Evolutionary conservation across 1,284 basidiomycete genomes (phyloP).

Genomic region (Athelia psychrophila): DNA sequence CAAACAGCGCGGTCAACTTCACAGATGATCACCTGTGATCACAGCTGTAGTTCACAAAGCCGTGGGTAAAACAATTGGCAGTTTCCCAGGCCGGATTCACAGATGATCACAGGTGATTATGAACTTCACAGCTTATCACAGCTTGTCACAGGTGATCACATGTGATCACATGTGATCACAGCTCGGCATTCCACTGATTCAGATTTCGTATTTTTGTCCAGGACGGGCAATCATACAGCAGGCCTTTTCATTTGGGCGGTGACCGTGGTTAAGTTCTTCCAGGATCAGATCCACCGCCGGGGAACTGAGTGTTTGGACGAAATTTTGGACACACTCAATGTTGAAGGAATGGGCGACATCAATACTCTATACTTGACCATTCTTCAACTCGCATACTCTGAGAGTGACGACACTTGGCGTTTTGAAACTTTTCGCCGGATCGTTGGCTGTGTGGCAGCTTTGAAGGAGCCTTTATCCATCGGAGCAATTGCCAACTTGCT

Average conservation of each 20-base stretch:
- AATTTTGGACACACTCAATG: background rate
- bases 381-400: background rate
- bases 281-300: background rate
- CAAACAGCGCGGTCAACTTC: no score
- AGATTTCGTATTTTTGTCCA: no score
- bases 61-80: no score
- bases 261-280: background rate
- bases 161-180: no score
- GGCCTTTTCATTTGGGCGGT: conserved; percentile 1
- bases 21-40: no score
- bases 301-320: background rate
- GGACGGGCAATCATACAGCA: no score
- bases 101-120: no score
- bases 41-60: no score
- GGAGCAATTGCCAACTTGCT: background rate
- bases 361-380: background rate
- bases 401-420: background rate
- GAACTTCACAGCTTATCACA: no score
- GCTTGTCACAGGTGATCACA: no score
- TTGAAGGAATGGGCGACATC: conserved; percentile 1
- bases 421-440: conserved; percentile 1
- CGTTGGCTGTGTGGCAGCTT: background rate
- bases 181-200: no score
- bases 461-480: background rate
- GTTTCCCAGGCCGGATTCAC: no score